Percentiles rank a stretch among this genome's conserved stretches.
These are phyloP conservation scores for Solanum chaucha DNA, from an alignment of 257 asterid species.

Conservation along the genomic window DNA sequence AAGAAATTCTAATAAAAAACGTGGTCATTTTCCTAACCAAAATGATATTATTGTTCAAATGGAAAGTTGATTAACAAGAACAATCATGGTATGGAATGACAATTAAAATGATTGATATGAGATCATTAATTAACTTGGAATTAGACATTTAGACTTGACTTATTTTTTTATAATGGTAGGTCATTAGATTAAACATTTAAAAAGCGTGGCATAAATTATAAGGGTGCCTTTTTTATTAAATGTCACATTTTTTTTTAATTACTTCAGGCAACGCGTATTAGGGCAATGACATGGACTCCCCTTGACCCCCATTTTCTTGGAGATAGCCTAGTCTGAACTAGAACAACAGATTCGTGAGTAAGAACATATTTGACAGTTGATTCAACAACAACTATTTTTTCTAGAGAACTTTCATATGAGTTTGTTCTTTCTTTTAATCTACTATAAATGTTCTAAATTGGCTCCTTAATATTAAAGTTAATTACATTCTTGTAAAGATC, in stretches of 20 bases:
- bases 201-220: neutral
- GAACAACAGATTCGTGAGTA: fast-evolving
- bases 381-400: neutral
- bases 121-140: neutral
- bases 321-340: neutral
- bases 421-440: too few species aligned
- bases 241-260: neutral
- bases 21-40: neutral
- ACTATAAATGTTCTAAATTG: neutral
- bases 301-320: neutral
- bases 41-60: neutral
- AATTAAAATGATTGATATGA: neutral
- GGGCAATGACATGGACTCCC: neutral
- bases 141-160: neutral
- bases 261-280: neutral
- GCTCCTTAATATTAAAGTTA: neutral
- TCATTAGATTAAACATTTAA: neutral
- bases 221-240: neutral
- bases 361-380: neutral
- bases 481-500: neutral
- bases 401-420: neutral
- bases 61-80: neutral
- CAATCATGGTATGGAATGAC: neutral
- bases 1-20: neutral
- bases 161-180: neutral